These are phyloP conservation scores for Moricandia arvensis DNA, from an alignment of 345 rosid species.

Conservation along the genomic window DNA sequence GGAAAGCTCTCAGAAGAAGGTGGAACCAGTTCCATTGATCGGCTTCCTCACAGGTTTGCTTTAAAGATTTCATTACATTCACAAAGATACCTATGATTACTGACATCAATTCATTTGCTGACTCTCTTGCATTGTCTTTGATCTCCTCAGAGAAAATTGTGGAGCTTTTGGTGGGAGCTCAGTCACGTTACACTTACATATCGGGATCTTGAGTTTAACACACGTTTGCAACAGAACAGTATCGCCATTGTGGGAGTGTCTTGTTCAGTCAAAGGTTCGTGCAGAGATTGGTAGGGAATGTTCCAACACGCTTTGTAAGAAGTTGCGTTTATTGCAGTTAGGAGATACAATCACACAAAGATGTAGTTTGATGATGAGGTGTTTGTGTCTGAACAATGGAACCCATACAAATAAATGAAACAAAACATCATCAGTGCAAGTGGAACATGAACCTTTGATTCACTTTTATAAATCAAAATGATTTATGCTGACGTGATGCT, in stretches of 20 bases:
- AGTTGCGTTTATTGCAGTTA: slow-evolving; percentile 11
- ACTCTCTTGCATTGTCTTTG: background rate
- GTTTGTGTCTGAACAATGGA: slow-evolving; percentile 8
- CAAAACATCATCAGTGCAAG: background rate
- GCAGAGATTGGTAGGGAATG: too few species aligned
- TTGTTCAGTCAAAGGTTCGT: background rate
- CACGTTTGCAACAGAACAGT: background rate
- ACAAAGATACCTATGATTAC: background rate
- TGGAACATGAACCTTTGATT: background rate
- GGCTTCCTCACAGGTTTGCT: slow-evolving; percentile 70
- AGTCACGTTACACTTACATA: slow-evolving; percentile 88
- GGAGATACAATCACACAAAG: slow-evolving; percentile 12
- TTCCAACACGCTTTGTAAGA: slow-evolving; percentile 14
- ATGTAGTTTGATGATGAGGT: slow-evolving; percentile 14
- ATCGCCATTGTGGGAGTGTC: background rate
- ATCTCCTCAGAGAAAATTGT: slow-evolving; percentile 68
- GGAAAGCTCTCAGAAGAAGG: slow-evolving; percentile 54
- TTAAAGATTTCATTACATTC: background rate
- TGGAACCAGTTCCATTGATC: slow-evolving; percentile 68
- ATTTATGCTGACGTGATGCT: slow-evolving; percentile 18
- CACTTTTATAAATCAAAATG: background rate
- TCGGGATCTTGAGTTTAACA: slow-evolving; percentile 64
- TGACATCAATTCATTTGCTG: background rate
- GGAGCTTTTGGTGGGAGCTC: slow-evolving; percentile 83
- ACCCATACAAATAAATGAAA: slow-evolving; percentile 17